phyloP scores from a whole-genome alignment of 768 basidiomycete genomes.

The Pleurotus cornucopiae region DNA sequence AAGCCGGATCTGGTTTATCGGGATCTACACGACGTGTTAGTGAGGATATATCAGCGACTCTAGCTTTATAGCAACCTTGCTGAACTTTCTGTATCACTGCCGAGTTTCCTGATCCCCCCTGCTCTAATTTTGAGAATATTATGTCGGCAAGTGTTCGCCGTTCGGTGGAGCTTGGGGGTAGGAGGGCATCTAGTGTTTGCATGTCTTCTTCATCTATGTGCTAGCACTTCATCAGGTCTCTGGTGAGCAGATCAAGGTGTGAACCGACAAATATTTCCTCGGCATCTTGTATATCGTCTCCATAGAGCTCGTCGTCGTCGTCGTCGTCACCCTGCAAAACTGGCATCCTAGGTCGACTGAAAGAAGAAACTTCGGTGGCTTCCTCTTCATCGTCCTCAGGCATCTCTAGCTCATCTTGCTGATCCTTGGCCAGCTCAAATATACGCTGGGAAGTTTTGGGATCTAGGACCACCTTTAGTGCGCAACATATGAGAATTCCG shows the following conservation, averaged over 20 bases:
- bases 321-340: slow-evolving; percentile 36
- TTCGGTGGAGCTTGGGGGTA: slow-evolving; percentile 71
- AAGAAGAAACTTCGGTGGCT: slow-evolving; percentile 18
- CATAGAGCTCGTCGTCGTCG: slow-evolving; percentile 58
- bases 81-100: slow-evolving; percentile 57
- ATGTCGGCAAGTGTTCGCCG: slow-evolving; percentile 90
- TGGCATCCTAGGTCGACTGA: slow-evolving; percentile 29
- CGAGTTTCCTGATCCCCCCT: slow-evolving; percentile 47
- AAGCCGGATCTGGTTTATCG: slow-evolving; percentile 70
- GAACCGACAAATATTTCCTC: slow-evolving; percentile 59
- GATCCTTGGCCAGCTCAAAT: slow-evolving; percentile 87
- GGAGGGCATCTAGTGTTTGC: slow-evolving; percentile 75
- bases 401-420: slow-evolving; percentile 84
- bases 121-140: slow-evolving; percentile 92
- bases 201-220: slow-evolving; percentile 91
- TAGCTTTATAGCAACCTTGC: slow-evolving; percentile 38
- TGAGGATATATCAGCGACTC: slow-evolving; percentile 45
- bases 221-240: slow-evolving; percentile 30
- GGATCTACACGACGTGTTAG: slow-evolving; percentile 26
- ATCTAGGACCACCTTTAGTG: slow-evolving; percentile 61
- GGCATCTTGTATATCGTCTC: slow-evolving; percentile 46
- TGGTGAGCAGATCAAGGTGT: slow-evolving; percentile 1
- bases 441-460: slow-evolving; percentile 82
- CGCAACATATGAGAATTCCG: background rate
- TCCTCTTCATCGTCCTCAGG: slow-evolving; percentile 56